Evolutionary conservation across 768 basidiomycete species (phyloP).

Genomic region (Agrocybe pediades): DNA sequence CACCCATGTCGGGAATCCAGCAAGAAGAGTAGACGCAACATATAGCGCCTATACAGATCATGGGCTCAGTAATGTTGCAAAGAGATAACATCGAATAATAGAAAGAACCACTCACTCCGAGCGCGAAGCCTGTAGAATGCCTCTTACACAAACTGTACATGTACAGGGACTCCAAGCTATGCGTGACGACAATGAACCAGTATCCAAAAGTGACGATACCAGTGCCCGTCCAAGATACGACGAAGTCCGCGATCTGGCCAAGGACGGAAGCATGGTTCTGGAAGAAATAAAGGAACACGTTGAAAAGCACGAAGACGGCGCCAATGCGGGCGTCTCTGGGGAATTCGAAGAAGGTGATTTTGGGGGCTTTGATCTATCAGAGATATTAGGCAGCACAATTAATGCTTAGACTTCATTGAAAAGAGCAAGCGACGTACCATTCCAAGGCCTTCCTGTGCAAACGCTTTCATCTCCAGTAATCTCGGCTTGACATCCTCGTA

Average conservation of each 20-base stretch:
- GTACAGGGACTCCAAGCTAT: conserved; percentile 52
- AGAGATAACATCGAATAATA: too few relatives aligned
- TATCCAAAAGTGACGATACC: conserved; percentile 31
- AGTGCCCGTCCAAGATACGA: conserved; percentile 31
- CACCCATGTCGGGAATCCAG: conserved; percentile 57
- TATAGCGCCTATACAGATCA: conserved; percentile 50
- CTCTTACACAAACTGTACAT: conserved; percentile 46
- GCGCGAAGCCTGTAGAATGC: conserved; percentile 45
- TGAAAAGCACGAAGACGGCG: conserved; percentile 19
- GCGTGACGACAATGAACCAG: conserved; percentile 33
- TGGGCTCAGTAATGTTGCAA: background rate
- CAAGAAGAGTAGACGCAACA: conserved; percentile 46
- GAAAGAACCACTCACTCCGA: conserved; percentile 31
- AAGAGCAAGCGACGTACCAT: conserved; percentile 58
- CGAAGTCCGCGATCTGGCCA: conserved; percentile 33
- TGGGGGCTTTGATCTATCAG: conserved; percentile 65
- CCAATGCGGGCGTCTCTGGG: conserved; percentile 30
- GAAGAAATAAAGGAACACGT: conserved; percentile 34
- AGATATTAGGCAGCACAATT: background rate
- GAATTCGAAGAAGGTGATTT: conserved; percentile 56
- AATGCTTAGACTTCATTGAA: conserved; percentile 20
- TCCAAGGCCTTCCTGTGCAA: conserved; percentile 78
- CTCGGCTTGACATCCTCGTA: conserved; percentile 86
- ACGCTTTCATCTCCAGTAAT: conserved; percentile 75
- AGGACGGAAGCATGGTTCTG: conserved; percentile 27